Base-by-base conservation (phyloP, 2,329 filamentous ascomycete genomes). In the Drechslerella coelobrocha region DNA sequence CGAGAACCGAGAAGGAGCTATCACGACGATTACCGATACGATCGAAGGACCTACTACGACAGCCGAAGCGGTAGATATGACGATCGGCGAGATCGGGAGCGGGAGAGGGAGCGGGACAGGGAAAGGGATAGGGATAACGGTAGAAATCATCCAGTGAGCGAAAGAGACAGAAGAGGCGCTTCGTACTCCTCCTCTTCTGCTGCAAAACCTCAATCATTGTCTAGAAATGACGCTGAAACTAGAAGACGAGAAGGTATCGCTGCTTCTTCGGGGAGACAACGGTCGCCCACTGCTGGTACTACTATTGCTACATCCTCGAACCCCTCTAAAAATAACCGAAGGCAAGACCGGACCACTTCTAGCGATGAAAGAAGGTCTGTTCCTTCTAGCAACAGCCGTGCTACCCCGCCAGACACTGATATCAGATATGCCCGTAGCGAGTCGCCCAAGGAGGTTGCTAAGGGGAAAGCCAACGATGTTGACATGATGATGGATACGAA, bases 171-270 rank as follows among this genome's bases (percentile, higher is more conserved):
- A 59, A 61, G 82, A 80, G 81, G 83, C 79, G 81, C 83, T 81
- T 82, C 81, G 81, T 81, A 84, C 80, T 82, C 80, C 81, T 83
- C 80, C 81, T 83, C 66, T 60, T 71, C 66, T 56, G 41, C 41
- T 45, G 66, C 48, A 41, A 71, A 71, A 71, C 60, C 66, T 83
- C 83, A 83, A 80, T 81, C 78, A 81, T 81, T 80, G 43, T 50
- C 81, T 79, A 87, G 81, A 84, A 78, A 83, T 81, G 82, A 88
- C 82, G 83, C 86, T 89, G 88, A 90, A 87, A 82, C 80, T 84
- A 81, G 81, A 80, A 82, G 85, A 84, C 66, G 66, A 59, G 84
- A 83, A 81, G 82, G 82, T 82, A 82, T 83, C 81, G 76, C 79
- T 81, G 78, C 80, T 68, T 69, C 60, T 68, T 55, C 61, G 53